Evolutionary conservation across 805 yeast species (phyloP), one percentile per base, ranked within the genome.

Genomic region (Pichia cabralensis): DNA sequence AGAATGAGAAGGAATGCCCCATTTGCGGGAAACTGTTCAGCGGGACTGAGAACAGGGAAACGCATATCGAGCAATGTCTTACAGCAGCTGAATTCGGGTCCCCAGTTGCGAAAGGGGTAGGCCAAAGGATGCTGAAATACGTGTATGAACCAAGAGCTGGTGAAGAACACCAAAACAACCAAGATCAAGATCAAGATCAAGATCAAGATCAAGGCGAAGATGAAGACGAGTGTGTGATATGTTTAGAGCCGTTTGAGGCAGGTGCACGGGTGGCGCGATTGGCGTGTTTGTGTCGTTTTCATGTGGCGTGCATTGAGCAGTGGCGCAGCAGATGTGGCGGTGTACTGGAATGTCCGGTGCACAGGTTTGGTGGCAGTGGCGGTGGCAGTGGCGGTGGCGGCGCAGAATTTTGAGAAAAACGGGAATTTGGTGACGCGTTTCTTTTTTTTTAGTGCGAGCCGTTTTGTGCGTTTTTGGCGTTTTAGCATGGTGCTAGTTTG

Each of bases 221-320:
- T 13, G 76, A 66, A 22, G 73, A 74, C 31, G 97, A 92, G 55
- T 92, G 99, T 55, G 89, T 85, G 12, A 89, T 92, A 17, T 92
- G 99, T 51, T 73, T 89, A 42, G 98, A 92, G 53, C 94, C 83
- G 14, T 74, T 88, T 53, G 59, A 61, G 31, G 83, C 88, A 0
- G 95, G 95, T 2, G 92, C 86, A 36, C 80, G 79, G 49, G 89
- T 92, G 13, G 97, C 95, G 0, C 62, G 99, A 27, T 59, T 92
- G 39, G 97, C 89, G 55, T 92, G 99, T 54, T 65, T 92, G 11
- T 92, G 99, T 53, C 84, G 88, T 23, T 92, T 85, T 56, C 99
- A 92, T 50, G 86, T 86, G 53, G 64, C 71, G 43, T 92, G 98
- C 58, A 92, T 92, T 44, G 76, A 80, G 53, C 77, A 75, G 37